phyloP scores from a whole-genome alignment of 768 basidiomycete species.

The Lactarius psammicola region DNA sequence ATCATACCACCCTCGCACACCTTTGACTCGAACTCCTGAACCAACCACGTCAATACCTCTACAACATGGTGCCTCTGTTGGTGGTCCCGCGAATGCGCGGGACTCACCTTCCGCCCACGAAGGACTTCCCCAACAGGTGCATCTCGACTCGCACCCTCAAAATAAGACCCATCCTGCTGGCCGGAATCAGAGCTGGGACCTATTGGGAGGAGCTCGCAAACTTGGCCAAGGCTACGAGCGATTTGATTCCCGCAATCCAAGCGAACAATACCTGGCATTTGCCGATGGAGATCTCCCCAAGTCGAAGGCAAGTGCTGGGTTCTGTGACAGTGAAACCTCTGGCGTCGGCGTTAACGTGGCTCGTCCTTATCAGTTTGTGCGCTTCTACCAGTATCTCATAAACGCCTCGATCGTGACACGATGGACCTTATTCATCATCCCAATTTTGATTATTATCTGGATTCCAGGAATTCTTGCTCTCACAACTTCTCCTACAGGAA shows the following conservation, averaged over 20 bases:
- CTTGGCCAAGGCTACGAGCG: constrained; percentile 56
- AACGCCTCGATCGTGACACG: constrained; percentile 75
- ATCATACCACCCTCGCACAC: constrained; percentile 17
- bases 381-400: constrained; percentile 69
- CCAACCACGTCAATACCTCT: constrained; percentile 7
- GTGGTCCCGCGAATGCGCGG: constrained; percentile 1
- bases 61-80: background rate
- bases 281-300: constrained; percentile 63
- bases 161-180: background rate
- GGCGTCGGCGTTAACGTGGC: constrained; percentile 3
- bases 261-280: constrained; percentile 50
- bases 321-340: background rate
- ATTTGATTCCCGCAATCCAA: constrained; percentile 55
- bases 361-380: constrained; percentile 45
- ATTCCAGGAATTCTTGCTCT: constrained; percentile 73
- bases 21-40: constrained; percentile 12
- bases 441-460: constrained; percentile 64
- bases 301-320: constrained; percentile 42
- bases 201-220: constrained; percentile 49
- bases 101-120: background rate
- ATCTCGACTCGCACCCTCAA: constrained; percentile 4
- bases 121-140: background rate
- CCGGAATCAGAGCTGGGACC: constrained; percentile 47
- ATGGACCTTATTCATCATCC: constrained; percentile 78
- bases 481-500: constrained; percentile 49